Percentiles rank a stretch among this genome's conserved stretches.
phyloP scores from a whole-genome alignment of 2,329 filamentous ascomycete genomes.

The Neodidymelliopsis sp. region DNA sequence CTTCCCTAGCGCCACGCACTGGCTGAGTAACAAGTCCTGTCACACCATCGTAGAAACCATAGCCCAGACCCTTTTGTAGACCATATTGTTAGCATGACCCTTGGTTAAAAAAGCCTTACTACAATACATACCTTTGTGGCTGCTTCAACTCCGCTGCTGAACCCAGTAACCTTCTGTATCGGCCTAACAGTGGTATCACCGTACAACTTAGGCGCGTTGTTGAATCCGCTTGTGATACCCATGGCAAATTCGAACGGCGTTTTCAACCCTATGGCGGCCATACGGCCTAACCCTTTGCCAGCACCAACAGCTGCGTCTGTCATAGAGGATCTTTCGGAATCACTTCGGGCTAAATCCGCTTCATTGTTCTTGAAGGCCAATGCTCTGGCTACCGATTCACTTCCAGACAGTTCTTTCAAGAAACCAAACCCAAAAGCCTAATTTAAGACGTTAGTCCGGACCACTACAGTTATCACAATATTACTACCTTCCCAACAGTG shows the following conservation, averaged over 20 bases:
- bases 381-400: too few relatives aligned
- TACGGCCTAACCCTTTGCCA: conserved; percentile 72
- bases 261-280: conserved; percentile 77
- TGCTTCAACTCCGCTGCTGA: conserved; percentile 77
- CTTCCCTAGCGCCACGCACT: conserved; percentile 70
- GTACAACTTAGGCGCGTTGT: conserved; percentile 85
- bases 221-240: conserved; percentile 83
- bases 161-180: conserved; percentile 78
- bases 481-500: too few relatives aligned
- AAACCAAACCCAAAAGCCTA: too few relatives aligned
- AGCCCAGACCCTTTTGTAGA: too few relatives aligned
- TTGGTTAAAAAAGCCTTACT: conserved; percentile 57
- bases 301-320: conserved; percentile 69
- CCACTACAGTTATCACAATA: too few relatives aligned
- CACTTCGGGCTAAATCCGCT: too few relatives aligned
- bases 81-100: too few relatives aligned
- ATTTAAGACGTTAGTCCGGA: too few relatives aligned
- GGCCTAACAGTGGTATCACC: conserved; percentile 83
- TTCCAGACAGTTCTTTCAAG: too few relatives aligned
- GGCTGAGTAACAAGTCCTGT: conserved; percentile 84
- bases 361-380: conserved; percentile 30
- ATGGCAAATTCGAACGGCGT: conserved; percentile 86
- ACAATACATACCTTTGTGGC: conserved; percentile 67
- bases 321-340: too few relatives aligned
- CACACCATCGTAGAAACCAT: conserved; percentile 82